Conservation (phyloP, 2,329 filamentous ascomycete genomes). For the Hypoxylon sp. region DNA sequence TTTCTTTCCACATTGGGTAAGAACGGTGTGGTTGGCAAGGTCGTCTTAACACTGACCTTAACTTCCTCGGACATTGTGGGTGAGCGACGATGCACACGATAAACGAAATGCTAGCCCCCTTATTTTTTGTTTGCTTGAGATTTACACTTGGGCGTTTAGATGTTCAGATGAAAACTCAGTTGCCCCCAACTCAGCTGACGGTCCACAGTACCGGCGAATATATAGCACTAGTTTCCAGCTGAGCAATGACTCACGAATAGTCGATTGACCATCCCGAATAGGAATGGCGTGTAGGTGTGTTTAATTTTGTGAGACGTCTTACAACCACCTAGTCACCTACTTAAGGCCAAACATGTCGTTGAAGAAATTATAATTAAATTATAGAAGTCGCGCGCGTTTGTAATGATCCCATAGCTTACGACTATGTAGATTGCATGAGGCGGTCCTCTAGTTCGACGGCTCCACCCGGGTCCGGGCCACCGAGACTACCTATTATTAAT, state of each 20-base stretch:
- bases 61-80: conserved; percentile 26
- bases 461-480: background rate
- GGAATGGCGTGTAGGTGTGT: conserved; percentile 16
- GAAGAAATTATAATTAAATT: background rate
- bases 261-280: conserved; percentile 9
- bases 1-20: conserved; percentile 59
- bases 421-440: background rate
- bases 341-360: background rate
- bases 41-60: conserved; percentile 63
- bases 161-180: background rate
- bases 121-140: background rate
- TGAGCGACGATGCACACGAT: background rate
- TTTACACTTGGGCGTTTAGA: background rate
- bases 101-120: background rate
- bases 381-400: conserved; percentile 1
- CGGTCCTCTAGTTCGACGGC: background rate
- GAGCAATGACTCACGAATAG: conserved; percentile 25
- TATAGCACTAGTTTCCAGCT: conserved; percentile 13
- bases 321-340: background rate
- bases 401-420: background rate
- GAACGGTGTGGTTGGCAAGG: conserved; percentile 61
- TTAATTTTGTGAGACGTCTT: background rate
- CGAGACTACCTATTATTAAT: background rate
- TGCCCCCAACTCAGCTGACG: background rate
- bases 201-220: conserved; percentile 5